phyloP scores from a whole-genome alignment of 352 stramenopile genomes.

The Thalassiosira oceanica region DNA sequence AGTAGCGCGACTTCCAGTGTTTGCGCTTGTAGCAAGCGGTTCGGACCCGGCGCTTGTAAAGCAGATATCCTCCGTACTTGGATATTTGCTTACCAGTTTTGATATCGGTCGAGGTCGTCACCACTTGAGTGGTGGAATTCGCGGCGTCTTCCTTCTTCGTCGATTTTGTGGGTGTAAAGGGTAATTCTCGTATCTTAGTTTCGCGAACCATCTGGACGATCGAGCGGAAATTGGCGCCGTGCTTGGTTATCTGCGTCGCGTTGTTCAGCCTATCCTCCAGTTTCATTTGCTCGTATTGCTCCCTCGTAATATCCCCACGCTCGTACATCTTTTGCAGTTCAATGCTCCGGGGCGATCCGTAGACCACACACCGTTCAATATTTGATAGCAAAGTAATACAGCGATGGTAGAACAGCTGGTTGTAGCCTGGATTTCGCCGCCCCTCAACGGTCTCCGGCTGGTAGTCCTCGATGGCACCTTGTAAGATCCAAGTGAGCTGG shows the following conservation, averaged over 20 bases:
- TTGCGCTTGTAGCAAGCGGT: constrained; percentile 79
- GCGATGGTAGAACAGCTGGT: constrained; percentile 82
- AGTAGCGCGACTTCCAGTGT: constrained; percentile 82
- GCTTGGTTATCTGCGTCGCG: constrained; percentile 73
- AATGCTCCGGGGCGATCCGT: constrained; percentile 65
- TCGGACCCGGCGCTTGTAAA: constrained; percentile 65
- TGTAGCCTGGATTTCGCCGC: constrained; percentile 77
- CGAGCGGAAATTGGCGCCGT: constrained; percentile 44
- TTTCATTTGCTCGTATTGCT: constrained; percentile 80
- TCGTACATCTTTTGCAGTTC: constrained; percentile 81
- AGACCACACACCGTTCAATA: constrained; percentile 82
- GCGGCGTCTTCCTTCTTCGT: neutral
- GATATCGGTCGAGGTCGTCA: constrained; percentile 8
- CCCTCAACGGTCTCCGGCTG: constrained; percentile 81
- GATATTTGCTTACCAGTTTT: constrained; percentile 41
- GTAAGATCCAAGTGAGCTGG: constrained; percentile 87
- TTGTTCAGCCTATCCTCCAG: constrained; percentile 79
- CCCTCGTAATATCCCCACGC: constrained; percentile 77
- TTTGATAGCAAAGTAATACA: constrained; percentile 86
- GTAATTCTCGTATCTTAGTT: too few species aligned
- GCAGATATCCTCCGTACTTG: constrained; percentile 53
- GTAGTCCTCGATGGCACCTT: constrained; percentile 88
- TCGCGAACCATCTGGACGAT: constrained; percentile 22
- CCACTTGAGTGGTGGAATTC: constrained; percentile 2
- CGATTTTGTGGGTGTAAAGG: too few species aligned